Conservation (phyloP, 2,329 filamentous ascomycete species). For the Diaporthe velutina region DNA sequence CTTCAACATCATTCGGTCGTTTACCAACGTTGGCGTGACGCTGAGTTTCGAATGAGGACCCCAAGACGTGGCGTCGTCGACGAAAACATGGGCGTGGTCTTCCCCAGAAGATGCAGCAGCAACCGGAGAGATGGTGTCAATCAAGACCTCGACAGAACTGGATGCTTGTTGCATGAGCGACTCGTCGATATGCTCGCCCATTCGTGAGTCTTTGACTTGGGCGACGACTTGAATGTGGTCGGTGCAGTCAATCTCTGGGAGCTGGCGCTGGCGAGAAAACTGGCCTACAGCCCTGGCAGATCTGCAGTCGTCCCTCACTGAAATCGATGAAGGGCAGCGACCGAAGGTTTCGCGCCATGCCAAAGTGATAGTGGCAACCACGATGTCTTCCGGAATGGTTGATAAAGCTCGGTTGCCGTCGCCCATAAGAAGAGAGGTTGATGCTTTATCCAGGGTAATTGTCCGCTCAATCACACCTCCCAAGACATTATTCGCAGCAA, state of each 20-base stretch:
- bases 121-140: neutral
- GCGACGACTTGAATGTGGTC: neutral
- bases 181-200: neutral
- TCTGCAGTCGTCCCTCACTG: neutral
- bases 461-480: neutral
- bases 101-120: neutral
- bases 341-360: neutral
- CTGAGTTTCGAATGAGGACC: neutral
- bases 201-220: neutral
- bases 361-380: neutral
- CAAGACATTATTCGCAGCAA: neutral
- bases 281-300: neutral
- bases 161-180: neutral
- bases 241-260: neutral
- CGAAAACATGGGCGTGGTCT: neutral
- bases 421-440: neutral
- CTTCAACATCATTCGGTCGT: neutral
- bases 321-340: neutral
- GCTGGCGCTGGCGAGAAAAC: neutral
- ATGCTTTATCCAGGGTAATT: neutral
- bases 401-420: neutral
- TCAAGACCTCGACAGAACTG: neutral
- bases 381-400: neutral
- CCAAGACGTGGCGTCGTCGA: neutral
- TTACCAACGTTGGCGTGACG: neutral